Evolutionary conservation across 2,329 filamentous ascomycete genomes (phyloP).

Genomic region (Calycina herbarum): DNA sequence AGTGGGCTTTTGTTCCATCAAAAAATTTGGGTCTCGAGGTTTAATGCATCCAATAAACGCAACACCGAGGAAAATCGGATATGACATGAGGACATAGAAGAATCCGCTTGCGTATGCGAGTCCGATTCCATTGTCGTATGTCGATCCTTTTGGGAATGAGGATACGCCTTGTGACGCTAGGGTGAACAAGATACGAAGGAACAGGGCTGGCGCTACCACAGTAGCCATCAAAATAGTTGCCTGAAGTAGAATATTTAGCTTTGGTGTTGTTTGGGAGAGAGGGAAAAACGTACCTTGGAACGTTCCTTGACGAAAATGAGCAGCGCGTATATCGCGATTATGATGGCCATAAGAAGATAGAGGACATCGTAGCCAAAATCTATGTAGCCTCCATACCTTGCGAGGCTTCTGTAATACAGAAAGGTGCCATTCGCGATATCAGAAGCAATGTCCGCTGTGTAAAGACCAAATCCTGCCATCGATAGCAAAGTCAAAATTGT

Average conservation of each 20-base stretch:
- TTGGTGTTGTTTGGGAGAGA: not conserved
- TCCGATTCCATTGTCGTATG: not conserved
- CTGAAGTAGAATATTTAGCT: not conserved
- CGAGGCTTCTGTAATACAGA: not conserved
- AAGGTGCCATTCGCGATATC: not conserved
- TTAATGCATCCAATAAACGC: conserved; percentile 6
- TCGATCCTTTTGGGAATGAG: not conserved
- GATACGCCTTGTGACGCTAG: not conserved
- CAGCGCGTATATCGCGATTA: not conserved
- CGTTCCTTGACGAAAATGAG: conserved; percentile 4
- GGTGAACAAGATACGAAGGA: not conserved
- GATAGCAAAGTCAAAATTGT: not conserved
- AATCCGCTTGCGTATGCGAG: not conserved
- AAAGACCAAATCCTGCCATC: not conserved
- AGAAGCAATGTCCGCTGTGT: not conserved
- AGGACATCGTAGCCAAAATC: conserved; percentile 2
- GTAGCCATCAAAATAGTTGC: conserved; percentile 4
- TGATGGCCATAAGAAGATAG: conserved; percentile 4
- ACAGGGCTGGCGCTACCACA: conserved; percentile 1
- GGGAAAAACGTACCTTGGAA: conserved; percentile 3
- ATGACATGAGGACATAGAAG: not conserved
- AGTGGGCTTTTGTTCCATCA: conserved; percentile 1
- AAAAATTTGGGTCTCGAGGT: not conserved
- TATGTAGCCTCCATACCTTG: not conserved
- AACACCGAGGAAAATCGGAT: conserved; percentile 8